Evolutionary conservation across 192 early-diverging fungal genomes (phyloP), one percentile per base, ranked within the genome.

Genomic region (Coemansia sp.): DNA sequence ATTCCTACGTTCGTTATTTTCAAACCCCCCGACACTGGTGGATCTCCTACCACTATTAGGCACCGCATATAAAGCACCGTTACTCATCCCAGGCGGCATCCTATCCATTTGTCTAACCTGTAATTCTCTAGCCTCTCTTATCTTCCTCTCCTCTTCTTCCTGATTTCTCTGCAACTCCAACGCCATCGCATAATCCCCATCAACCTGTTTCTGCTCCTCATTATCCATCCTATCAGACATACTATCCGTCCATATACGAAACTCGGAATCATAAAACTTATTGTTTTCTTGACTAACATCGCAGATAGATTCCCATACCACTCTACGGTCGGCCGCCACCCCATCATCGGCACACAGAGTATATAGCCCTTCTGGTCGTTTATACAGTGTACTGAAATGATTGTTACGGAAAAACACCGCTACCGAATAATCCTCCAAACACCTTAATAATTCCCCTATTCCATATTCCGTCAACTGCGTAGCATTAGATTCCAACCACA

Each of bases 321-420:
- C 75, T 0, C 86, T 77, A 2, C 72, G 48, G 58, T 92, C 88
- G 61, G 80, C 76, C 0, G 87, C 89, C 60, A 91, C 71, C 28
- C 79, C 87, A 14, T 87, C 83, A 56, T 93, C 91, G 7, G 91
- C 92, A 40, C 90, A 89, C 25, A 93, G 77, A 17, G 85, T 78
- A 48, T 87, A 82, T 7, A 81, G 71, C 34, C 83, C 85, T 5
- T 81, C 80, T 32, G 75, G 48, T 0, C 86, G 85, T 72, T 88
- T 88, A 50, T 83, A 88, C 33, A 94, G 71, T 7, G 91, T 91
- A 8, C 88, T 91, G 52, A 94, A 94, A 62, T 97, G 95, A 73
- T 98, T 98, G 77, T 97, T 97, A 60, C 95, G 85, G 83, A 98
- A 98, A 38, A 98, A 74, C 45, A 95, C 93, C 50, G 84, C 83